Base-by-base conservation (phyloP, 2,329 filamentous ascomycete genomes). In the Diaporthe eres region DNA sequence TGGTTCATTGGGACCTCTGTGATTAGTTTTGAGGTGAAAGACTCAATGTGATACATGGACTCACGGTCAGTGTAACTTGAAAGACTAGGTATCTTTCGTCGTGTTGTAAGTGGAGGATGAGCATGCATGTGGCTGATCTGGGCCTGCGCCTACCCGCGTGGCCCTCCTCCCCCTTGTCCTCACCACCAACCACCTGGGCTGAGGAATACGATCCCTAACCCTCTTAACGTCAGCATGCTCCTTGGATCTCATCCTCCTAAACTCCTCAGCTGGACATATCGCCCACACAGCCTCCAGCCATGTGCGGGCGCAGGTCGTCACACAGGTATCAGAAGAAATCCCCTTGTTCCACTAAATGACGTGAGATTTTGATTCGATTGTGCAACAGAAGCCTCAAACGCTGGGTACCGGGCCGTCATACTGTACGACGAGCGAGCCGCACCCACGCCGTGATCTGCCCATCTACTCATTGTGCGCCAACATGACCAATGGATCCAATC, bases 91-190 rank as follows among this genome's bases (percentile, higher is more conserved):
- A 55, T 55, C 34, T 6, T 42, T 13, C 28, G 47, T 42, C 22
- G 17, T 31, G 25, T 1, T 13, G 47, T 17, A 39, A 70, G 44
- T 37, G 47, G 47, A 68, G 31, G 44, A 37, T 8, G 1, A 39
- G 63, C 65, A 70, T 70, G 49, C 65, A 55, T 53, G 65, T 39
- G 65, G 65, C 65, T 70, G 65, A 55, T 39, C 60, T 55, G 49
- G 34, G n/a, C 49, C 19, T 55, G 65, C 65, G 65, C 65, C 55
- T 70, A 55, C 49, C 44, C 63, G 31, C 63, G 47, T 53, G 42
- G 44, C 12, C 22, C 28, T n/a, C 28, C 28, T 28, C 37, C 22
- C 22, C 42, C 25, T 9, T 28, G 12, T 44, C 28, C 17, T 58
- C n/a, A 39, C 37, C 42, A 22, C 15, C 13, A 12, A n/a, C n/a